A percentile compares a stretch with the other conserved stretches of the same genome.
Evolutionary conservation across 805 yeast species (phyloP).

Genomic region (Priceomyces haplophilus): DNA sequence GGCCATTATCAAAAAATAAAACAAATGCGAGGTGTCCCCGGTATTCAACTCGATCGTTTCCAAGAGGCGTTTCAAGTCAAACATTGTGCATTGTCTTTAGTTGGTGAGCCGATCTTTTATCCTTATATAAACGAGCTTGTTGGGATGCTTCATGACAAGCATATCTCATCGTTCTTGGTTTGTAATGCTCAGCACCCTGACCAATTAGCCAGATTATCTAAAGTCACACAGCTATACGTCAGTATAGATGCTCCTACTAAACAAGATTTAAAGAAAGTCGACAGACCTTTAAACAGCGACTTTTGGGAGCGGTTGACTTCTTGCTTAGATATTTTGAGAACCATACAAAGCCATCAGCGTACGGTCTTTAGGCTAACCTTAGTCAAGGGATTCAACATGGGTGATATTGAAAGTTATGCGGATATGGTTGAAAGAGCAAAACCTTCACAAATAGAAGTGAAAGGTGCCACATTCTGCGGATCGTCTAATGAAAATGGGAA

Average conservation of each 20-base stretch:
- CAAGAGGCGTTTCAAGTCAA: conserved; percentile 85
- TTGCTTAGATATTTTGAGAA: conserved; percentile 75
- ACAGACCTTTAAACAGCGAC: conserved; percentile 84
- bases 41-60: conserved; percentile 84
- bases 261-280: conserved; percentile 74
- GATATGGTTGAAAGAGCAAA: conserved; percentile 77
- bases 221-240: conserved; percentile 88
- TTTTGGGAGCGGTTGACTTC: conserved; percentile 80
- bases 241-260: conserved; percentile 94
- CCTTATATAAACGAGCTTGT: conserved; percentile 87
- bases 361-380: conserved; percentile 88
- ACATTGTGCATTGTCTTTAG: conserved; percentile 89
- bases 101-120: conserved; percentile 93
- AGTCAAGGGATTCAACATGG: conserved; percentile 90
- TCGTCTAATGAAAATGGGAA: conserved; percentile 80
- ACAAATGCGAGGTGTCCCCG: conserved; percentile 95
- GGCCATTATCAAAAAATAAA: conserved; percentile 92
- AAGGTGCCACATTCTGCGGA: conserved; percentile 96
- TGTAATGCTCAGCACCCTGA: conserved; percentile 97
- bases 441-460: conserved; percentile 88
- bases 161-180: conserved; percentile 82
- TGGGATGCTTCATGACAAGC: conserved; percentile 71
- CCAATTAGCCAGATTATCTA: conserved; percentile 61
- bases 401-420: conserved; percentile 75
- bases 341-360: conserved; percentile 75